Evolutionary conservation across 345 rosid genomes (phyloP).

Genomic region (Mangifera indica): DNA sequence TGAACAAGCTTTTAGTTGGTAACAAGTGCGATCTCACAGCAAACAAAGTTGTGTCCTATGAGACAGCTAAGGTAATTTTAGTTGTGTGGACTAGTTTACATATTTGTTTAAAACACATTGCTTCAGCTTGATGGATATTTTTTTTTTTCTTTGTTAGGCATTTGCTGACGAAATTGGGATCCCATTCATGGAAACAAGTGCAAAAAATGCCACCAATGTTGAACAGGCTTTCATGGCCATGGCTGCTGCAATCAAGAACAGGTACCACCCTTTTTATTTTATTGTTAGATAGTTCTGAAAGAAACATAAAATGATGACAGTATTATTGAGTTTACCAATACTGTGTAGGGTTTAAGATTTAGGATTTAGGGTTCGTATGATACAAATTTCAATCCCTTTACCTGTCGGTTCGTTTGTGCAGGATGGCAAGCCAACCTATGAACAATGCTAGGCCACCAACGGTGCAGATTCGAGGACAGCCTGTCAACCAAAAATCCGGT

Average conservation of each 20-base stretch:
- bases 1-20: constrained; percentile 76
- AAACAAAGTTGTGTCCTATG: constrained; percentile 62
- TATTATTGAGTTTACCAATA: no score
- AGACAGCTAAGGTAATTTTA: constrained; percentile 56
- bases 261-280: constrained; percentile 27
- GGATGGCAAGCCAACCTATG: constrained; percentile 96
- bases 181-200: constrained; percentile 80
- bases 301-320: background rate
- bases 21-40: constrained; percentile 72
- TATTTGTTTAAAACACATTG: background rate
- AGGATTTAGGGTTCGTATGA: no score
- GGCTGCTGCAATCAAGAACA: constrained; percentile 67
- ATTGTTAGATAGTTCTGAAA: background rate
- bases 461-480: constrained; percentile 92
- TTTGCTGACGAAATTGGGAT: constrained; percentile 78
- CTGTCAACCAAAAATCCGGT: constrained; percentile 86
- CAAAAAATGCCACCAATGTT: constrained; percentile 64
- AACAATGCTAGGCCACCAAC: constrained; percentile 80
- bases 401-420: constrained; percentile 25
- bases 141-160: constrained; percentile 35
- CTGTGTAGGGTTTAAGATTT: no score
- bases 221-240: constrained; percentile 85
- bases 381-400: background rate
- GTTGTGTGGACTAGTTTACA: background rate
- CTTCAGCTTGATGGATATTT: background rate